phyloP scores from a whole-genome alignment of 2,329 filamentous ascomycete genomes.

The Fusarium domesticum region DNA sequence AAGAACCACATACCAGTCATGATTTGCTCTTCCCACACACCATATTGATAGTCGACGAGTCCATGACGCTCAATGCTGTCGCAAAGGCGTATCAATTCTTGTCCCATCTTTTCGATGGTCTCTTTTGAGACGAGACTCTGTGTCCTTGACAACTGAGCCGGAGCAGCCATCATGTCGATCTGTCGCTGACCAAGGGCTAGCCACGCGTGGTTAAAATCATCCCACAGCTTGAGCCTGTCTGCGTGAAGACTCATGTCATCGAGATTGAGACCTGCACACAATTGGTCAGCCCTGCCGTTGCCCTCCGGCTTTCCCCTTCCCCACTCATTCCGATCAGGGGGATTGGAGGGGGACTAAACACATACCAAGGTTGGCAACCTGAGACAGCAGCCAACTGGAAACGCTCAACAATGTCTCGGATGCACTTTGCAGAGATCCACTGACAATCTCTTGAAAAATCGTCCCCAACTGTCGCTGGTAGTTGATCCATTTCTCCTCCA shows the following conservation, averaged over 20 bases:
- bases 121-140: constrained; percentile 66
- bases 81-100: constrained; percentile 76
- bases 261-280: constrained; percentile 68
- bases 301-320: not conserved
- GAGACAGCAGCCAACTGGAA: constrained; percentile 55
- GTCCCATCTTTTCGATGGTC: constrained; percentile 73
- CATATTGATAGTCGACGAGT: constrained; percentile 96
- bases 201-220: constrained; percentile 93
- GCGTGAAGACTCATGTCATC: constrained; percentile 75
- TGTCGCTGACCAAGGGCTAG: constrained; percentile 79
- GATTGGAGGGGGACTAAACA: constrained; percentile 8
- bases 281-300: constrained; percentile 16
- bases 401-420: constrained; percentile 52
- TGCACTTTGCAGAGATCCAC: constrained; percentile 47
- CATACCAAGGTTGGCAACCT: constrained; percentile 55
- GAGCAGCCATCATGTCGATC: constrained; percentile 67
- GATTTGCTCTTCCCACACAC: constrained; percentile 93
- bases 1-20: constrained; percentile 62
- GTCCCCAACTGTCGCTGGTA: constrained; percentile 61
- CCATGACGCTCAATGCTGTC: constrained; percentile 86
- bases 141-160: constrained; percentile 53
- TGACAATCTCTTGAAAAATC: constrained; percentile 69
- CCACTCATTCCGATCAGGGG: not conserved
- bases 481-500: constrained; percentile 67
- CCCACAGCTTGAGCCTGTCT: constrained; percentile 82